Base-by-base conservation (phyloP, 768 basidiomycete genomes). In the Rhizopogon sp. region DNA sequence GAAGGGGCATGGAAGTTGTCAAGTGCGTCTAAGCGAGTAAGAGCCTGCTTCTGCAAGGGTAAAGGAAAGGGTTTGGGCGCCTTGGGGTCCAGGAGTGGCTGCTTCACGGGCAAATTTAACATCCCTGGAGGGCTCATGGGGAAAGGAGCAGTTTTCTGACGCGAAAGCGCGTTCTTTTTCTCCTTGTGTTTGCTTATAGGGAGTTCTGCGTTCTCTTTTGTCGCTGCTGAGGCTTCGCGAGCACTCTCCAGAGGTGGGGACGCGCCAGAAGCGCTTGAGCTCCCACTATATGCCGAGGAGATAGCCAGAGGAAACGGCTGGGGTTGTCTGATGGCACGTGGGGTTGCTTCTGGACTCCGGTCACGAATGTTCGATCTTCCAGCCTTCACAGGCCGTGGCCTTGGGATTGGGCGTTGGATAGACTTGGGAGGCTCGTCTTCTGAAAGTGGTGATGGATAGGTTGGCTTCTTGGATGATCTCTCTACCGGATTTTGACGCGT, bases 111-210 rank as follows among this genome's bases (percentile, higher is more conserved):
- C 20, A 49, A 11, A 6, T 66, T 64, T 39, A 64, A 58, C 52
- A 70, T 70, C 33, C 60, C 61, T 10, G 53, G 43, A n/a, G 55
- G 33, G 7, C 55, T 54, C 60, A 70, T 57, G 6, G 59, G 70
- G 29, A 70, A 53, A 60, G 52, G 59, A 59, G 6, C 58, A 50
- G 29, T 54, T 55, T 2, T 47, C 22, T 2, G 41, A 31, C 9
- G 59, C 53, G 54, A 60, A 25, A 29, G 25, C 0, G 10, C 3
- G 0, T n/a, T 56, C 43, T 39, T 61, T 61, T 56, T 66, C 56
- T 45, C 29, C 45, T 25, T 14, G 11, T 17, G 17, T 17, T 35
- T 45, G n/a, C 28, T 10, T 29, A 3, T 17, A 45, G 44, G 44
- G 3, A 29, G 5, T n/a, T 47, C 33, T 33, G 45, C 6, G 17